These are phyloP conservation scores for Torulaspora franciscae DNA, from an alignment of 805 yeast species.

Conservation along the genomic window DNA sequence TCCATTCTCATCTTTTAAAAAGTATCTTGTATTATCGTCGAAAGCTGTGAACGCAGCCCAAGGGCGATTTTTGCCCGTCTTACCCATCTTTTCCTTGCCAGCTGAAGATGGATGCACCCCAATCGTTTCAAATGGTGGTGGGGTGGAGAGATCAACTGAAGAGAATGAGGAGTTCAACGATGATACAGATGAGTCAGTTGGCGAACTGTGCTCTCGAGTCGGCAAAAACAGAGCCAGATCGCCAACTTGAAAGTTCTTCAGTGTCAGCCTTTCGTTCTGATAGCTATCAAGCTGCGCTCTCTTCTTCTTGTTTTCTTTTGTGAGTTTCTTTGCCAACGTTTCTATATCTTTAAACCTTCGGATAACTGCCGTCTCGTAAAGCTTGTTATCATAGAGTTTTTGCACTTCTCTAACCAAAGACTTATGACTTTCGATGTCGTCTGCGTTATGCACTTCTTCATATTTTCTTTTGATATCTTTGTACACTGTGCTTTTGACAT, in stretches of 20 bases:
- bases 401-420: conserved; percentile 18
- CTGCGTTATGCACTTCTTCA: conserved; percentile 10
- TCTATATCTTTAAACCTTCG: conserved; percentile 87
- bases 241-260: conserved; percentile 60
- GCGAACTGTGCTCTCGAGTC: conserved; percentile 43
- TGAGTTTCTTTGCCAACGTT: conserved; percentile 75
- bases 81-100: conserved; percentile 13
- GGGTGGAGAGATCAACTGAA: conserved; percentile 34
- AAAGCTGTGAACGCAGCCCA: conserved; percentile 93
- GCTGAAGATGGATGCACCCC: conserved; percentile 13
- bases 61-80: conserved; percentile 40
- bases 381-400: conserved; percentile 26
- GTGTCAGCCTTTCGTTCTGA: conserved; percentile 49
- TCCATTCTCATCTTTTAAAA: conserved; percentile 47
- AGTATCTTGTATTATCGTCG: conserved; percentile 74
- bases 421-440: conserved; percentile 15
- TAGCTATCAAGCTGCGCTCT: conserved; percentile 27
- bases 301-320: conserved; percentile 48
- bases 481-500: conserved; percentile 47
- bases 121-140: conserved; percentile 26
- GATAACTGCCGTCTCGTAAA: conserved; percentile 45
- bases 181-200: conserved; percentile 20
- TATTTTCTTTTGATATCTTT: conserved; percentile 24
- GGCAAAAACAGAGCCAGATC: conserved; percentile 85
- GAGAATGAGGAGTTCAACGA: conserved; percentile 35